Base-by-base conservation (phyloP, 2,329 filamentous ascomycete genomes). In the Tolypocladium pustulatum region DNA sequence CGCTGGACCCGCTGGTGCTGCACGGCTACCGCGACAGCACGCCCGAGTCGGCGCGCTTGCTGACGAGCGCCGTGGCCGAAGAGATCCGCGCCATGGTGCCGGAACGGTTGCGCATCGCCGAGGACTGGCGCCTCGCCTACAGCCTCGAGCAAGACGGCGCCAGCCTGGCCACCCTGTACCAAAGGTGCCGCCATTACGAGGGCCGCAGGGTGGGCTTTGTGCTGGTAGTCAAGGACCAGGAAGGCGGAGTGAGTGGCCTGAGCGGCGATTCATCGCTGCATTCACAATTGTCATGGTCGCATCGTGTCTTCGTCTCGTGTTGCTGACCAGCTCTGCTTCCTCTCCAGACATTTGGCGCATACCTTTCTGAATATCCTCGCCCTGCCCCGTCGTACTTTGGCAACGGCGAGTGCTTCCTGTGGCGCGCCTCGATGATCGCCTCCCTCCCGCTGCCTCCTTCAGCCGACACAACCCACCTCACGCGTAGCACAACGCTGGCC, bases 91-190 rank as follows among this genome's bases (percentile, higher is more conserved):
- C 95, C 43, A 86, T 97, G 67, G 78, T 97, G 27, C 94, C 94
- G 0, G 86, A 95, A 64, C 82, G 94, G 55, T 75, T 97, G 61
- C 90, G 96, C 72, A 85, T 99, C 52, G 84, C 88, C 61, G 92
- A 97, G 65, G 84, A 88, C 61, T 99, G 94, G 94, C 81, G 81
- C 57, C 76, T 97, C 56, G 82, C 88, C 41, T 99, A 97, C 75
- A 95, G 90, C 64, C 78, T 99, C 40, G 92, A 96, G 67, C 89
- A 95, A 73, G 87, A 99, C 72, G 94, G 94, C 15, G 90, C 92
- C 56, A 94, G 90, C 63, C 75, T 99, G 40, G 82, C 83, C 12
- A 97, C 94, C 0, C 76, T 99, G 36, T 99, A 97, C 70, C 82
- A 91, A 65, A 86, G 88, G 64, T 90, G 87, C 67, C 84, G 87